Evolutionary conservation across 108 stramenopile species (phyloP).

Genomic region (Cafeteria roenbergensis): DNA sequence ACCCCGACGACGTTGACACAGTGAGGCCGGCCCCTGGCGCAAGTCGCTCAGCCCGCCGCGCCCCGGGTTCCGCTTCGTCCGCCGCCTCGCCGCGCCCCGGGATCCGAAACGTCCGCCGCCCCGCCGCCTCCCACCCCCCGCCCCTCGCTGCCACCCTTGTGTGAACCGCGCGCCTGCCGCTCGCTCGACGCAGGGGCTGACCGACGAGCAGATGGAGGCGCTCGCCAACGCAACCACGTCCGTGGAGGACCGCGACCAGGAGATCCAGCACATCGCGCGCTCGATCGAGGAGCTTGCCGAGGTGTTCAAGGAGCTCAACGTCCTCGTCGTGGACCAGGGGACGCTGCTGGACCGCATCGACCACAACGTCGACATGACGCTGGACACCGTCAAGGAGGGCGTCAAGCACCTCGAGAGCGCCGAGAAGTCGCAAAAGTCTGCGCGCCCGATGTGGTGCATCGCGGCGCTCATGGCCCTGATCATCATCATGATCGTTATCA

Average conservation of each 20-base stretch:
- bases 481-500: constrained; percentile 27
- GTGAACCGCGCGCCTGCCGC: too few species aligned
- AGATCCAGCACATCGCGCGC: constrained; percentile 69
- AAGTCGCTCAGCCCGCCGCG: too few species aligned
- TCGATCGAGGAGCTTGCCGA: constrained; percentile 87
- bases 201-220: constrained; percentile 26
- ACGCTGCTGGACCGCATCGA: constrained; percentile 99
- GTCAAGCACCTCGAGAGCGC: constrained; percentile 87
- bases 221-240: constrained; percentile 34
- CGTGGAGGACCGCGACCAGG: constrained; percentile 38
- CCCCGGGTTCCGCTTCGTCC: too few species aligned
- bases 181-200: constrained; percentile 12
- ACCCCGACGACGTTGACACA: constrained; percentile 1
- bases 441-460: constrained; percentile 53
- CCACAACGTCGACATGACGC: constrained; percentile 99
- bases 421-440: constrained; percentile 86
- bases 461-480: constrained; percentile 31
- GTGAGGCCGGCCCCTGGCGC: too few species aligned
- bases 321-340: constrained; percentile 98
- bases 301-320: constrained; percentile 97
- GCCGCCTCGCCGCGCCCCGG: too few species aligned
- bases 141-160: too few species aligned
- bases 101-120: too few species aligned
- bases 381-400: constrained; percentile 90
- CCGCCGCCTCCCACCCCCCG: too few species aligned